Evolutionary conservation across 192 early-diverging fungal species (phyloP).

Genomic region (Dissophora ornata): DNA sequence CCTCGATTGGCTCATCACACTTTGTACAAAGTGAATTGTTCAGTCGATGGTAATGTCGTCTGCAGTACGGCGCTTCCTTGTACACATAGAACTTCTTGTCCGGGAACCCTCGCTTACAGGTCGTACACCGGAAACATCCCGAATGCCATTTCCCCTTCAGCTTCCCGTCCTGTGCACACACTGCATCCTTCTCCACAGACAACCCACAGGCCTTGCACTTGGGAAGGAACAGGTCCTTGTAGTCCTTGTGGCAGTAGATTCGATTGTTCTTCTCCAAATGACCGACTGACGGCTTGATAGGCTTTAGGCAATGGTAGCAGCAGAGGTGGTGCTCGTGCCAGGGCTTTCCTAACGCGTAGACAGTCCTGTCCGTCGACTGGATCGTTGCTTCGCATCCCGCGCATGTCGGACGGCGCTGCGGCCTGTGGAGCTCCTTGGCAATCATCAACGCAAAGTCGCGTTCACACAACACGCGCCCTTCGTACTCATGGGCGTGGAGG

Average conservation of each 20-base stretch:
- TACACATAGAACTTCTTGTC: conserved; percentile 90
- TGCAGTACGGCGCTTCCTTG: conserved; percentile 83
- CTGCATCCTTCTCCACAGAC: conserved; percentile 73
- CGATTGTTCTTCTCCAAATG: conserved; percentile 68
- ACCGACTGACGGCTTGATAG: conserved; percentile 59
- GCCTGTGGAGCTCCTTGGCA: conserved; percentile 10
- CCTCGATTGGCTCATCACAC: conserved; percentile 88
- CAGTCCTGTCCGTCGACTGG: conserved; percentile 30
- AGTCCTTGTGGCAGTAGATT: conserved; percentile 76
- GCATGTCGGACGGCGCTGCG: conserved; percentile 10
- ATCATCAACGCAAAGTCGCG: conserved; percentile 54
- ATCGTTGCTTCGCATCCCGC: conserved; percentile 33
- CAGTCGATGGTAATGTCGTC: conserved; percentile 85
- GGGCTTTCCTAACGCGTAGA: conserved; percentile 72
- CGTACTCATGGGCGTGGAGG: conserved; percentile 63
- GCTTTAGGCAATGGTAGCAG: conserved; percentile 73
- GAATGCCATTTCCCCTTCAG: conserved; percentile 77
- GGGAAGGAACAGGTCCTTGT: conserved; percentile 67
- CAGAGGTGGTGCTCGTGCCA: conserved; percentile 75
- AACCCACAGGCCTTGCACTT: conserved; percentile 74
- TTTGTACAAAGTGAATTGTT: conserved; percentile 84
- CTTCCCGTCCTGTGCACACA: conserved; percentile 75
- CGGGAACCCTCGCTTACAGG: conserved; percentile 73
- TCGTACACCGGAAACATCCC: conserved; percentile 78
- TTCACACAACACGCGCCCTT: conserved; percentile 71